Evolutionary conservation across 2,329 filamentous ascomycete genomes (phyloP).

Genomic region (Ophiosphaerella herpotricha): DNA sequence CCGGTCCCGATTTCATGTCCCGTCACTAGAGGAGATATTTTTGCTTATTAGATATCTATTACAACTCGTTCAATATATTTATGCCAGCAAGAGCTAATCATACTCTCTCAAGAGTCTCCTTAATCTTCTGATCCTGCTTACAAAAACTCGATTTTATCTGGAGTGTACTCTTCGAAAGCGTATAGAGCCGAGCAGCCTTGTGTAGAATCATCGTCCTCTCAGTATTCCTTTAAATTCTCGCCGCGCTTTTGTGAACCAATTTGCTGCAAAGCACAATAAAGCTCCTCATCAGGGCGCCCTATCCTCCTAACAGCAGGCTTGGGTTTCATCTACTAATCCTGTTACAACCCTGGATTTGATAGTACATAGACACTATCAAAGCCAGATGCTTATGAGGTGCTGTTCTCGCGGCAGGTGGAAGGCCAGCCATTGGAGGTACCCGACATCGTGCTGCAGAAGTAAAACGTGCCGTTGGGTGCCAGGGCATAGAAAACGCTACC

Average conservation of each 20-base stretch:
- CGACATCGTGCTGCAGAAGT: neutral
- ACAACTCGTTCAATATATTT: too few relatives aligned
- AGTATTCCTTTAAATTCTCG: slow-evolving; percentile 2
- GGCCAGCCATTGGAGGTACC: neutral
- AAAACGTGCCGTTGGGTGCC: neutral
- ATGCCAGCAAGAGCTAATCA: too few relatives aligned
- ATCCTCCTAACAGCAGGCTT: too few relatives aligned
- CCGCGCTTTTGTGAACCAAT: slow-evolving; percentile 6
- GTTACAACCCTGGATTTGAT: too few relatives aligned
- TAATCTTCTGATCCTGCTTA: too few relatives aligned
- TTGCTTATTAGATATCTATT: too few relatives aligned
- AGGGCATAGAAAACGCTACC: neutral
- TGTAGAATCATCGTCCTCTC: slow-evolving; percentile 1
- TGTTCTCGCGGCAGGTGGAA: neutral
- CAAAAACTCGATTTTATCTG: neutral
- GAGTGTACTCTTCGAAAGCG: slow-evolving; percentile 1
- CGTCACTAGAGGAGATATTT: too few relatives aligned
- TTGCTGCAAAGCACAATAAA: slow-evolving; percentile 1
- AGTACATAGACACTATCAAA: too few relatives aligned
- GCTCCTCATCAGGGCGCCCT: neutral
- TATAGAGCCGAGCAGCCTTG: neutral
- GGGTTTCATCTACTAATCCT: too few relatives aligned
- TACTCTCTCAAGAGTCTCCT: too few relatives aligned
- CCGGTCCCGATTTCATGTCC: too few relatives aligned
- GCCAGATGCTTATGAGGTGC: too few relatives aligned